These are phyloP conservation scores for Pseudodiploospora longispora DNA, from an alignment of 2,329 filamentous ascomycete genomes.

Conservation along the genomic window DNA sequence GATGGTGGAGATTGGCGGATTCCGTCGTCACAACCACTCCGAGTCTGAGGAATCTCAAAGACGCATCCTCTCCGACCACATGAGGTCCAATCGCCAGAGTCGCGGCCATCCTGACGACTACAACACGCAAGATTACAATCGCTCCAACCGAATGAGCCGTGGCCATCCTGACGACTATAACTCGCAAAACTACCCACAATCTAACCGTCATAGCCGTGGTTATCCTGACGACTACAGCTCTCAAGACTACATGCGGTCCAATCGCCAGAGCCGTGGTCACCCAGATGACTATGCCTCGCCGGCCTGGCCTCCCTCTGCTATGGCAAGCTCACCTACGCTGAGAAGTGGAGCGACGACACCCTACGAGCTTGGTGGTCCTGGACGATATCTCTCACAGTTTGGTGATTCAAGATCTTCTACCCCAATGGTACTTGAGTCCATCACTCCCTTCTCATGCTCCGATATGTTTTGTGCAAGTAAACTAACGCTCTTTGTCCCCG, in stretches of 20 bases:
- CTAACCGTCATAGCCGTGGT: conserved; percentile 15
- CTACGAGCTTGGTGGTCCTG: conserved; percentile 11
- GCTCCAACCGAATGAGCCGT: conserved; percentile 17
- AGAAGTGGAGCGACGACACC: conserved; percentile 18
- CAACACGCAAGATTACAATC: conserved; percentile 16
- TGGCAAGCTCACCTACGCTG: conserved; percentile 18
- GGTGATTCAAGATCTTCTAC: conserved; percentile 22
- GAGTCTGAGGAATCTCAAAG: conserved; percentile 8
- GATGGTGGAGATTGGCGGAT: conserved; percentile 11
- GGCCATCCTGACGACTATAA: conserved; percentile 13
- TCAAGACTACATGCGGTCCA: conserved; percentile 17
- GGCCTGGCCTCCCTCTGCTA: conserved; percentile 1
- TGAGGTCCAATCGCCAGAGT: conserved; percentile 8
- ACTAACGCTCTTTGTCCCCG: conserved; percentile 2
- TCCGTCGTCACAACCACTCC: conserved; percentile 9
- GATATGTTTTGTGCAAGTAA: not conserved
- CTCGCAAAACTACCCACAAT: conserved; percentile 16
- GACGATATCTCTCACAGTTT: conserved; percentile 12
- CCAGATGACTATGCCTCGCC: conserved; percentile 12
- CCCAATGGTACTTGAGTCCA: conserved; percentile 16
- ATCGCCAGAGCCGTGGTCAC: conserved; percentile 14
- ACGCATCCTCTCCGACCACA: conserved; percentile 5
- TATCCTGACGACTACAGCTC: conserved; percentile 12
- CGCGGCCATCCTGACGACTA: conserved; percentile 10
- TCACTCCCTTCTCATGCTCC: not conserved